phyloP scores from a whole-genome alignment of 164 flowering plant species.

The Piper longum region DNA sequence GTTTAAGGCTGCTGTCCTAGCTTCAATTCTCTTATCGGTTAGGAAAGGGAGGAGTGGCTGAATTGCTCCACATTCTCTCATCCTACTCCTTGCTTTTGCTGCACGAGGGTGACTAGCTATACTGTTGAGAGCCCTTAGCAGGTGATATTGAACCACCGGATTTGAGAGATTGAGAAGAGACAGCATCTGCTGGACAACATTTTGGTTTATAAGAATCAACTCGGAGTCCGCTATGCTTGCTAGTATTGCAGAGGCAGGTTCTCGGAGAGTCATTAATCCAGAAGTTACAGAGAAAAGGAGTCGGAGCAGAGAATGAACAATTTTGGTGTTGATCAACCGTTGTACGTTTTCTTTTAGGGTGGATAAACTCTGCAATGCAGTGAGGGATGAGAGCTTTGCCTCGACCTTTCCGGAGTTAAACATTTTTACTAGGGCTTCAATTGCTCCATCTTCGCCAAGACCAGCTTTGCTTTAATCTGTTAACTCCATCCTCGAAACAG shows the following conservation, averaged over 20 bases:
- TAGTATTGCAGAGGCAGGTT: conserved; percentile 82
- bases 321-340: conserved; percentile 37
- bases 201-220: conserved; percentile 37
- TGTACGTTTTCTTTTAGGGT: conserved; percentile 31
- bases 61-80: conserved; percentile 60
- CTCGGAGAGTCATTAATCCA: conserved; percentile 74
- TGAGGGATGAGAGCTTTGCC: conserved; percentile 64
- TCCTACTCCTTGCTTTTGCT: conserved; percentile 37
- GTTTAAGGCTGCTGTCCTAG: conserved; percentile 37
- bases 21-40: conserved; percentile 25
- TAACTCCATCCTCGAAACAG: conserved; percentile 70
- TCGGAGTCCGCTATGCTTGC: conserved; percentile 72
- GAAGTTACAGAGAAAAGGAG: conserved; percentile 90
- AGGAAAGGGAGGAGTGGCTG: conserved; percentile 64
- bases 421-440: conserved; percentile 64
- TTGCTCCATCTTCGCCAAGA: conserved; percentile 64
- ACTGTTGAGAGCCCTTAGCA: conserved; percentile 55
- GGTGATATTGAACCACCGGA: conserved; percentile 48
- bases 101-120: conserved; percentile 50
- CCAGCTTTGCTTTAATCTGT: conserved; percentile 48
- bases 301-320: conserved; percentile 51
- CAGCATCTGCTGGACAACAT: conserved; percentile 70
- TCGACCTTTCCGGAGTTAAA: conserved; percentile 69
- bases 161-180: conserved; percentile 57
- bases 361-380: conserved; percentile 55